Base-by-base conservation (phyloP, 2,329 filamentous ascomycete genomes). In the Colletotrichum sp. region DNA sequence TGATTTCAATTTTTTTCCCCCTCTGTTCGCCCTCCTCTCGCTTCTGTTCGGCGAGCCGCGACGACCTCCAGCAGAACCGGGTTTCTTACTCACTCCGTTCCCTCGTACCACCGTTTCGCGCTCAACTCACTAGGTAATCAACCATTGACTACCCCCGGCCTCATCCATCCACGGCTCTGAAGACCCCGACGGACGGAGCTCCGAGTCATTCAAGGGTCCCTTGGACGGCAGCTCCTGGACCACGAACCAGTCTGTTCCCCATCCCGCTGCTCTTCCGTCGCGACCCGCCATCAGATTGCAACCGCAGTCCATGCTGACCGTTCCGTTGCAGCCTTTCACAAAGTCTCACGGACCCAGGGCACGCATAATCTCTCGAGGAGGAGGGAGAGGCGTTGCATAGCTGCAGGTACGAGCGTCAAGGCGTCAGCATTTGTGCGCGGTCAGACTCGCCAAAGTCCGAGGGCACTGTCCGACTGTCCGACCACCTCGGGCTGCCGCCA, bases 401-500 rank as follows among this genome's bases (percentile, higher is more conserved):
- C 66, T 60, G 52, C 34, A 48, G 43, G n/a, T 48, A 68, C 52
- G 30, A 21, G 18, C 21, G 12, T 59, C 66, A n/a, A 32, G 61
- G n/a, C 61, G 36, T 64, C 36, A 28, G 30, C 16, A 21, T 16
- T 30, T 12, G n/a, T 10, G 16, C 43, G 32, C 66, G 65, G 36
- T 28, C 48, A 57, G 32, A 60, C 63, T 30, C 12, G 61, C 34
- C 34, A 21, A 34, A 66, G 66, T 60, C 39, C 36, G 26, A 48
- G 64, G 9, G 34, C 30, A 24, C 36, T 28, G 24, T 66, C 63
- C 36, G 28, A 24, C 36, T 28, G 24, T 66, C 63, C 24, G 28
- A 39, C 24, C 61, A 59, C 34, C 66, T 63, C 24, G 30, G 36
- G 24, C 64, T 66, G 24, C 32, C 76, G 75, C 77, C 79, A 89